Evolutionary conservation across 352 stramenopile species (phyloP), one percentile per base, ranked within the genome.

Genomic region (Phytophthora fragariaefolia): DNA sequence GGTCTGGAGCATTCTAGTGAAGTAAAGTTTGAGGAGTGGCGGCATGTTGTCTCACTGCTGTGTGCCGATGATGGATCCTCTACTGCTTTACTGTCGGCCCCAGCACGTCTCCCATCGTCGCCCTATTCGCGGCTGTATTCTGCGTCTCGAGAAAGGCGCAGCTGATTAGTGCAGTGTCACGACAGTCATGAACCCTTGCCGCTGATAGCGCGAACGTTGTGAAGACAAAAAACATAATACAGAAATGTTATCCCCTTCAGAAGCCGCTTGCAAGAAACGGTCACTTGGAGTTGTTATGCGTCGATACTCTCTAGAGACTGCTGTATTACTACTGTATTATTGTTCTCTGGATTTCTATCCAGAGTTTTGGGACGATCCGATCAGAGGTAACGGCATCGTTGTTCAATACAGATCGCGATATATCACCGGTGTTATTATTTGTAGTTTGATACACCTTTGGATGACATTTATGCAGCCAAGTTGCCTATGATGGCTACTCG

Each of bases 1-100:
- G 96, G 87, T 23, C 80, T 99, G 6, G 96, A 99, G 69, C 97
- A 98, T 70, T 98, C 93, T 8, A 98, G 91, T 26, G 95, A 98
- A 74, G 85, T 99, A 43, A 83, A 89, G 54, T 99, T 99, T 60
- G 80, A 92, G 47, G 94, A 98, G 72, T 99, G 95, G 95, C 83
- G 89, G 23, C 67, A 89, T 58, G 89, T 98, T 15, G 87, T 99
- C 9, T 82, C 85, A 4, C 62, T 97, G 38, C 74, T 99, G 13
- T 98, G 91, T 65, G 91, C 90, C 1, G 97, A 99, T 63, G 91
- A 99, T 61, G 93, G 92, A 22, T 97, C 89, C 1, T 54, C 76
- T 6, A 97, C 89, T 13, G 79, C 95, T 13, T 81, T 99, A 34
- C 65, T 96, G 30, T 66, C 73, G 4, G 58, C 57, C 4, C 81